Evolutionary conservation across 768 basidiomycete species (phyloP).

Genomic region (Cystobasidium onofrii): DNA sequence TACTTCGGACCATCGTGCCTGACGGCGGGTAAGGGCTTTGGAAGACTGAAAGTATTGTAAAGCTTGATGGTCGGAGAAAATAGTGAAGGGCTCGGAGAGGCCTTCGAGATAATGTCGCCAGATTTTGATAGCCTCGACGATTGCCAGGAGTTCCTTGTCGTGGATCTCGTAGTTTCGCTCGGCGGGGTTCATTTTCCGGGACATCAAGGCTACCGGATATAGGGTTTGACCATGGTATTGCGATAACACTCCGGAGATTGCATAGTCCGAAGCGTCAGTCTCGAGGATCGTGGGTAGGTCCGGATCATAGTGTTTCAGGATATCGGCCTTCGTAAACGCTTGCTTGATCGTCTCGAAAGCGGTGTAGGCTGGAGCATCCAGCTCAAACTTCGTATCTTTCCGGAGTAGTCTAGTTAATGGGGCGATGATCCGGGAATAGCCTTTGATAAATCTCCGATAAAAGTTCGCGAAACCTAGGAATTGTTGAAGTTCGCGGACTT

Average conservation of each 20-base stretch:
- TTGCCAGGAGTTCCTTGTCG: slow-evolving; percentile 53
- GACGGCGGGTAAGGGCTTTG: no score
- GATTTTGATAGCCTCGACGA: slow-evolving; percentile 46
- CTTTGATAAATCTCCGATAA: slow-evolving; percentile 48
- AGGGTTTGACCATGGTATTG: slow-evolving; percentile 40
- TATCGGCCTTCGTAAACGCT: background rate
- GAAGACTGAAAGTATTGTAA: no score
- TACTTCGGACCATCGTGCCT: no score
- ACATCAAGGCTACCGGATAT: slow-evolving; percentile 19
- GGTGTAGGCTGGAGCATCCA: background rate
- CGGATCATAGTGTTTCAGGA: background rate
- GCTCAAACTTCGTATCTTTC: slow-evolving; percentile 32
- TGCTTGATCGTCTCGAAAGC: slow-evolving; percentile 30
- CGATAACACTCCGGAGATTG: slow-evolving; percentile 38
- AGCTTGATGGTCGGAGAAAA: no score
- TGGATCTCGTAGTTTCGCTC: slow-evolving; percentile 53
- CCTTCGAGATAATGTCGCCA: no score
- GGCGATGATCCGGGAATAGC: slow-evolving; percentile 46
- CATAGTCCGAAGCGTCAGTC: background rate
- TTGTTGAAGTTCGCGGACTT: slow-evolving; percentile 45
- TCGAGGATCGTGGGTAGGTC: background rate
- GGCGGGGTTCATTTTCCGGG: slow-evolving; percentile 33
- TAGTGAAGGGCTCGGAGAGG: no score
- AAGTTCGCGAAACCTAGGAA: slow-evolving; percentile 53
- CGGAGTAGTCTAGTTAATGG: slow-evolving; percentile 37